Evolutionary conservation across 129 eudicot species (phyloP), one percentile per base, ranked within the genome.

Genomic region (Oenanthe sinensis): DNA sequence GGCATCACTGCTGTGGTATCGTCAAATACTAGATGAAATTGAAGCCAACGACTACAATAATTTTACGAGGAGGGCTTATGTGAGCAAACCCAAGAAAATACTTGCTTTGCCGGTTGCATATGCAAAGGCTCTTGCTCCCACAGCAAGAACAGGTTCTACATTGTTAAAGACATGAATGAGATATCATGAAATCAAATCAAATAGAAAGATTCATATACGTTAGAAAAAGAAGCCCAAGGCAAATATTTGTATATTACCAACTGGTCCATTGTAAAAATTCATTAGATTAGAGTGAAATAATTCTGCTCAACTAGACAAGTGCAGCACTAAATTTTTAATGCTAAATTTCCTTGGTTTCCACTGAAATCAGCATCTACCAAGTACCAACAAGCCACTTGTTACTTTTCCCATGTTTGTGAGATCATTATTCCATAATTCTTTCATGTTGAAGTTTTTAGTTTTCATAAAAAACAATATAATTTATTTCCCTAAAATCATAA

Each of bases 21-120:
- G 93, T 16, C 89, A 96, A 74, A 96, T 96, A 81, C 77, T 96
- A 82, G 99, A 96, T 65, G 97, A 96, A 81, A 96, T 96, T 39
- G 99, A 96, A 86, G 99, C 97, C 0, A 96, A 96, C 71, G 99
- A 92, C 81, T 96, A 90, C 84, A 90, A 96, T 83, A 96, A 92
- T 83, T 96, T 96, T 85, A 96, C 97, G 7, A 89, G 77, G 84
- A 86, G 97, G 75, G 99, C 99, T 36, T 92, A 87, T 79, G 99
- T 96, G 17, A 87, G 97, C 87, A 90, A 92, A 87, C 88, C 92
- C 12, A 90, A 90, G 91, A 96, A 96, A 86, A 79, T 96, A 30
- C 83, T 90, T 19, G 86, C 96, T 36, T 80, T 96, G 85, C 97
- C 99, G 0, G 52, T 92, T 48, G 99, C 99, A n/a, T 96, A 88